Conservation (phyloP, 139 green algal species). For the Tetradesmus lagerheimii region DNA sequence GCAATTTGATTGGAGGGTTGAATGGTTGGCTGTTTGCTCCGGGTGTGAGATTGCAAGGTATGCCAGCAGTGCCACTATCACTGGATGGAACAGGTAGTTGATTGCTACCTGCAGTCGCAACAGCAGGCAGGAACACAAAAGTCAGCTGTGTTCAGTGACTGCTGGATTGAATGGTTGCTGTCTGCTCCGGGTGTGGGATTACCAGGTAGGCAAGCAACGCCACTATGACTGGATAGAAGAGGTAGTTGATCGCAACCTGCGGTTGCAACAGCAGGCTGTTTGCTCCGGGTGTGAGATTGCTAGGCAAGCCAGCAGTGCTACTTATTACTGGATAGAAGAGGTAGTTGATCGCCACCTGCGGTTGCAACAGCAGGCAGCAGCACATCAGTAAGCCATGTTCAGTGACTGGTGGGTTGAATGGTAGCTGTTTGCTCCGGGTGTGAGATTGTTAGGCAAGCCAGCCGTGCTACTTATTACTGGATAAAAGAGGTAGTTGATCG, state of each 20-base stretch:
- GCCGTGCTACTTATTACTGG: not conserved
- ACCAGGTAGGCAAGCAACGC: not conserved
- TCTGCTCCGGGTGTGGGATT: too few relatives aligned
- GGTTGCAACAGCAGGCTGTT: not conserved
- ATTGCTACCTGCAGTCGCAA: not conserved
- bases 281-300: too few relatives aligned
- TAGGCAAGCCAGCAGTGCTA: too few relatives aligned
- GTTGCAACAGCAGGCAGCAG: not conserved
- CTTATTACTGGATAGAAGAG: not conserved
- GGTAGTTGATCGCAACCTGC: conserved; percentile 26
- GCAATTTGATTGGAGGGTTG: too few relatives aligned
- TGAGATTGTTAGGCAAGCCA: too few relatives aligned
- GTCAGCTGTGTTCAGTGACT: too few relatives aligned
- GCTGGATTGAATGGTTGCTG: too few relatives aligned
- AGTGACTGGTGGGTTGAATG: too few relatives aligned
- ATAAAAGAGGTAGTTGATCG: conserved; percentile 26
- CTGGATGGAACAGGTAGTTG: conserved; percentile 15
- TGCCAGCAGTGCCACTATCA: not conserved
- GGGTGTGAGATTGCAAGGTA: too few relatives aligned
- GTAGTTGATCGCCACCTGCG: conserved; percentile 23
- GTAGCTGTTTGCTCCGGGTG: too few relatives aligned
- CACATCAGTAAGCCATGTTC: too few relatives aligned
- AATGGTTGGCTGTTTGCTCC: too few relatives aligned
- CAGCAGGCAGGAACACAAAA: not conserved
- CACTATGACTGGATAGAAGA: not conserved